phyloP scores from a whole-genome alignment of 75 land plant species.

The Pseudotsuga menziesii region DNA sequence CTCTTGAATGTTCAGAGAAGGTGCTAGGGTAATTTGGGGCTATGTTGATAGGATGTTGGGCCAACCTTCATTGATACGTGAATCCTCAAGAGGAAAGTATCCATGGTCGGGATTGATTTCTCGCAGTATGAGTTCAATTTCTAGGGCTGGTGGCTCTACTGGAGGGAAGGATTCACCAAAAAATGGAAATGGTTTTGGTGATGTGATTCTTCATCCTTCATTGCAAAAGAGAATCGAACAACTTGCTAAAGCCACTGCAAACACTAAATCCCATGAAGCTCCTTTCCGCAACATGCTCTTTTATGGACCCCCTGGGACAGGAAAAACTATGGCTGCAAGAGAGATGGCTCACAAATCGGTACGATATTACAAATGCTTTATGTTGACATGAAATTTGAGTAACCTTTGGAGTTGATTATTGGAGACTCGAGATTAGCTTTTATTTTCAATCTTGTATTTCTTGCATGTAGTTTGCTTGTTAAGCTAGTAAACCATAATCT shows the following conservation, averaged over 20 bases:
- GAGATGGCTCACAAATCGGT: constrained; percentile 93
- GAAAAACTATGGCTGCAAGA: constrained; percentile 95
- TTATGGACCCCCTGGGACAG: constrained; percentile 99
- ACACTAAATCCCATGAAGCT: constrained; percentile 88
- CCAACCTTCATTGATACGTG: constrained; percentile 92
- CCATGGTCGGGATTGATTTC: constrained; percentile 67
- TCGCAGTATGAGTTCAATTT: constrained; percentile 10
- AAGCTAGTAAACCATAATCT: too few species aligned
- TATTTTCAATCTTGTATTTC: background rate
- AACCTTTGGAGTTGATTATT: background rate
- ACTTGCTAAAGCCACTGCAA: constrained; percentile 85
- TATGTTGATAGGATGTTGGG: constrained; percentile 90
- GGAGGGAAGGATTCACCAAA: constrained; percentile 17
- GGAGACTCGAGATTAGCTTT: background rate
- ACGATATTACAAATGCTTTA: constrained; percentile 6
- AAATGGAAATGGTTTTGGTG: constrained; percentile 43
- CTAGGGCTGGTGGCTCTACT: constrained; percentile 20
- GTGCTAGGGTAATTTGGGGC: constrained; percentile 90
- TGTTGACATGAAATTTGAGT: background rate
- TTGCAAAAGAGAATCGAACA: constrained; percentile 74
- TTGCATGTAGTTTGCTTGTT: background rate
- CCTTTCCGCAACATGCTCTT: constrained; percentile 97
- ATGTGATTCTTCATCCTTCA: constrained; percentile 82
- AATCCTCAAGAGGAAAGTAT: constrained; percentile 84
- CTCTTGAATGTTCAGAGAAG: constrained; percentile 60